Conservation (phyloP, 768 basidiomycete genomes). For the Pleurotus tuoliensis region DNA sequence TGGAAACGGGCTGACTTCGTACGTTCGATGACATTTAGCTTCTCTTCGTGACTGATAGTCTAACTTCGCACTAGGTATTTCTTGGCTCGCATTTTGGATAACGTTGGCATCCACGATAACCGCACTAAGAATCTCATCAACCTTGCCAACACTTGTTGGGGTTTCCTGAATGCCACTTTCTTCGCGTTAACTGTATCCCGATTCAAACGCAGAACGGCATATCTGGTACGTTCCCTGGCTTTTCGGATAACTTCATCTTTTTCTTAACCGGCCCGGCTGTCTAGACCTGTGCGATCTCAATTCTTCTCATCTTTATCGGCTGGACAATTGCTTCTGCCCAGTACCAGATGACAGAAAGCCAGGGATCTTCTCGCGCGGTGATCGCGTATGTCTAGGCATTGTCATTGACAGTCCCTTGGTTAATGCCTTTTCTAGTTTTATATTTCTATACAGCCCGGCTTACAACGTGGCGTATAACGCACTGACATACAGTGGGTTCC, state of each 20-base stretch:
- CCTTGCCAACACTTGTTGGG: slow-evolving; percentile 50
- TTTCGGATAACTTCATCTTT: background rate
- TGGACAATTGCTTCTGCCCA: slow-evolving; percentile 54
- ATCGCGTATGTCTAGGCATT: slow-evolving; percentile 34
- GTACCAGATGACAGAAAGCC: slow-evolving; percentile 35
- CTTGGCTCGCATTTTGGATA: slow-evolving; percentile 50
- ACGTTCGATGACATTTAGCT: slow-evolving; percentile 13
- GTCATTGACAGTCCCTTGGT: background rate
- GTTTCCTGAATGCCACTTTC: slow-evolving; percentile 47
- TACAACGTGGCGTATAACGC: slow-evolving; percentile 58
- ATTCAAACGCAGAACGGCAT: slow-evolving; percentile 44
- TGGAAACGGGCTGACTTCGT: slow-evolving; percentile 58
- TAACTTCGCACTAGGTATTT: slow-evolving; percentile 36
- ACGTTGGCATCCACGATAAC: slow-evolving; percentile 47
- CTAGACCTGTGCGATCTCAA: slow-evolving; percentile 42
- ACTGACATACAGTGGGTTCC: slow-evolving; percentile 45
- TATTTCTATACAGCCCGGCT: slow-evolving; percentile 52
- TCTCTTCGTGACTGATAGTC: background rate
- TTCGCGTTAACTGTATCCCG: slow-evolving; percentile 46
- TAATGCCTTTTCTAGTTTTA: slow-evolving; percentile 33
- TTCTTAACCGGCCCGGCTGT: background rate
- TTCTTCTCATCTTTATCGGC: slow-evolving; percentile 43
- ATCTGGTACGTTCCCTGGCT: slow-evolving; percentile 34
- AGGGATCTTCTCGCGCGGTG: slow-evolving; percentile 44
- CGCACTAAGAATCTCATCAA: slow-evolving; percentile 55